phyloP scores from a whole-genome alignment of 2,329 filamentous ascomycete genomes.

The Colletotrichum cuscutae region DNA sequence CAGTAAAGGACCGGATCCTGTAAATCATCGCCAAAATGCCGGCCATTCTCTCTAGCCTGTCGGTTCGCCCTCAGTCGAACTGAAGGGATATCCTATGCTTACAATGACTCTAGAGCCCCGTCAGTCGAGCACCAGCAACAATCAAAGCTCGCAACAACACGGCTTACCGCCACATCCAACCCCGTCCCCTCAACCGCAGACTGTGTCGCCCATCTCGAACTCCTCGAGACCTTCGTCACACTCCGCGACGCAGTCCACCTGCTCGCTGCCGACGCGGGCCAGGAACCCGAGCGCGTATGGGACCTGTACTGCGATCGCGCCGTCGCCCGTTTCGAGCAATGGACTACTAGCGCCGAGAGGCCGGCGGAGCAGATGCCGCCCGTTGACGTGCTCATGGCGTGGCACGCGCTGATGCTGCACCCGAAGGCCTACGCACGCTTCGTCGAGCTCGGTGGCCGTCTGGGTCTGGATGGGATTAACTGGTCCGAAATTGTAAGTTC shows the following conservation, averaged over 20 bases:
- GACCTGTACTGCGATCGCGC: conserved; percentile 40
- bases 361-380: conserved; percentile 34
- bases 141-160: conserved; percentile 2
- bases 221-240: conserved; percentile 66
- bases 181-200: conserved; percentile 37
- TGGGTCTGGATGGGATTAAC: conserved; percentile 19
- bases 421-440: conserved; percentile 36
- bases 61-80: neutral
- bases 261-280: conserved; percentile 24
- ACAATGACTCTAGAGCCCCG: neutral
- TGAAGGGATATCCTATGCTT: neutral
- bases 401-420: conserved; percentile 49
- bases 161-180: neutral
- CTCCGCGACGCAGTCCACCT: conserved; percentile 50
- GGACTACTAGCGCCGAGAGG: neutral
- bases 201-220: conserved; percentile 68
- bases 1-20: neutral
- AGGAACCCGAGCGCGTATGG: conserved; percentile 38
- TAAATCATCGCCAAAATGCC: conserved; percentile 17
- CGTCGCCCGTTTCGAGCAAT: conserved; percentile 39
- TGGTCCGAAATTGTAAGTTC: conserved; percentile 29
- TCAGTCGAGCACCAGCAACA: conserved; percentile 5
- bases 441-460: conserved; percentile 16
- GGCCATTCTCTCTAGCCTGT: conserved; percentile 19
- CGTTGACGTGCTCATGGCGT: conserved; percentile 49